Evolutionary conservation across 1,139 yeast genomes (phyloP).

Genomic region (Geotrichum phurueaensis): DNA sequence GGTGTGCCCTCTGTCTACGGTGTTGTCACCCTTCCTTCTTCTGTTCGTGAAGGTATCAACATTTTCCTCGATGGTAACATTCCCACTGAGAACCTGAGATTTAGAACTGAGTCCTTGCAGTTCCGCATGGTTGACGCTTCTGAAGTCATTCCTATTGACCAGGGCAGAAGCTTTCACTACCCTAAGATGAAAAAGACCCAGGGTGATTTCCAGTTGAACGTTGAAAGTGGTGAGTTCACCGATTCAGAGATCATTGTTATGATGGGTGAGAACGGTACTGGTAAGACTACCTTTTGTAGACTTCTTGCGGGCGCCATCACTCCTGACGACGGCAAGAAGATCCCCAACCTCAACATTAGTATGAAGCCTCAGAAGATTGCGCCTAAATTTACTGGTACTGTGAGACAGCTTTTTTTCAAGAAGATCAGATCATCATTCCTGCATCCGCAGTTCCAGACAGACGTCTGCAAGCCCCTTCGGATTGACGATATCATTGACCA

Average conservation of each 20-base stretch:
- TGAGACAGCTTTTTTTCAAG: constrained; percentile 92
- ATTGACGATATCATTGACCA: constrained; percentile 94
- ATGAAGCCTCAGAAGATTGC: constrained; percentile 99
- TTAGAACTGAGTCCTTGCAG: constrained; percentile 91
- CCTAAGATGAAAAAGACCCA: constrained; percentile 84
- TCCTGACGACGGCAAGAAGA: constrained; percentile 72
- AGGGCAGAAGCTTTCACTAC: constrained; percentile 68
- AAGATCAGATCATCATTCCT: constrained; percentile 90
- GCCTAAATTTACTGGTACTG: constrained; percentile 97
- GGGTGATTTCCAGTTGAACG: constrained; percentile 85
- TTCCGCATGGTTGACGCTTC: constrained; percentile 91
- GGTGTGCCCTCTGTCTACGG: constrained; percentile 99
- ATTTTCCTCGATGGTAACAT: constrained; percentile 97
- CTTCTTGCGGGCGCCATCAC: constrained; percentile 86
- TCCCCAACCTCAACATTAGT: constrained; percentile 85
- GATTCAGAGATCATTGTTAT: constrained; percentile 95
- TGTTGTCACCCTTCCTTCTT: constrained; percentile 91
- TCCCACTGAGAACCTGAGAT: constrained; percentile 93
- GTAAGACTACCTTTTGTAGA: constrained; percentile 95
- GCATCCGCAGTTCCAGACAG: constrained; percentile 96
- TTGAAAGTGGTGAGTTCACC: constrained; percentile 84
- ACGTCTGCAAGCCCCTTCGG: constrained; percentile 90
- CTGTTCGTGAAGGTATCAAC: constrained; percentile 97
- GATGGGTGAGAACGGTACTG: constrained; percentile 99
- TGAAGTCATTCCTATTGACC: constrained; percentile 59